Evolutionary conservation across 2,329 filamentous ascomycete genomes (phyloP).

Genomic region (Pseudocercospora cruenta): DNA sequence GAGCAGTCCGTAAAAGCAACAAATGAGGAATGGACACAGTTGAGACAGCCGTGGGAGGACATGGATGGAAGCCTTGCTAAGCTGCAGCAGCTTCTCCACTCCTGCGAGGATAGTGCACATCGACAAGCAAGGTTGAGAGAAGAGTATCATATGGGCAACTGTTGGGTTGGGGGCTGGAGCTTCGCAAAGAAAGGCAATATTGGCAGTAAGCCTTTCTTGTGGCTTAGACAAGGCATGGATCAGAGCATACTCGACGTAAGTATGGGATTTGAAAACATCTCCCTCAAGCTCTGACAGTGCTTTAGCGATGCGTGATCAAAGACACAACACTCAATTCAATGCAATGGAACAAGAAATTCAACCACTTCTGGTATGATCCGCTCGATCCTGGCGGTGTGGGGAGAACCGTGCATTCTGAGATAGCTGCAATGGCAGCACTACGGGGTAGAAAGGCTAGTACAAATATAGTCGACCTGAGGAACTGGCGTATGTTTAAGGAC

Average conservation of each 20-base stretch:
- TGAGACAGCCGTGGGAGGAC: neutral
- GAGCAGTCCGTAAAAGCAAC: neutral
- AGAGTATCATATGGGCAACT: neutral
- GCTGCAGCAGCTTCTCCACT: neutral
- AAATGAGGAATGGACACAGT: neutral
- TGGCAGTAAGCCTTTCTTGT: neutral
- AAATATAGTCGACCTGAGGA: constrained; percentile 21
- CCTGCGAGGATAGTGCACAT: neutral
- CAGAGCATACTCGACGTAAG: neutral
- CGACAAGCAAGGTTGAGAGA: constrained; percentile 1
- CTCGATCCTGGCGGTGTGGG: neutral
- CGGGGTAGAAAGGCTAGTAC: neutral
- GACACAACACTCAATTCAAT: neutral
- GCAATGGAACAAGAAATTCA: neutral
- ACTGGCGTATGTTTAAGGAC: neutral
- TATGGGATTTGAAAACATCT: neutral
- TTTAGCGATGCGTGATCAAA: neutral
- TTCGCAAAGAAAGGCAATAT: neutral
- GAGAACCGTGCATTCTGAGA: neutral
- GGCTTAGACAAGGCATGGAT: neutral
- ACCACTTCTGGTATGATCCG: neutral
- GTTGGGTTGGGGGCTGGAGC: neutral
- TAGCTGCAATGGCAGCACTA: neutral
- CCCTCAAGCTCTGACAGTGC: neutral
- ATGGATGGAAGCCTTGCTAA: neutral